Evolutionary conservation across 2,329 filamentous ascomycete genomes (phyloP).

Genomic region (Alternaria alternata): DNA sequence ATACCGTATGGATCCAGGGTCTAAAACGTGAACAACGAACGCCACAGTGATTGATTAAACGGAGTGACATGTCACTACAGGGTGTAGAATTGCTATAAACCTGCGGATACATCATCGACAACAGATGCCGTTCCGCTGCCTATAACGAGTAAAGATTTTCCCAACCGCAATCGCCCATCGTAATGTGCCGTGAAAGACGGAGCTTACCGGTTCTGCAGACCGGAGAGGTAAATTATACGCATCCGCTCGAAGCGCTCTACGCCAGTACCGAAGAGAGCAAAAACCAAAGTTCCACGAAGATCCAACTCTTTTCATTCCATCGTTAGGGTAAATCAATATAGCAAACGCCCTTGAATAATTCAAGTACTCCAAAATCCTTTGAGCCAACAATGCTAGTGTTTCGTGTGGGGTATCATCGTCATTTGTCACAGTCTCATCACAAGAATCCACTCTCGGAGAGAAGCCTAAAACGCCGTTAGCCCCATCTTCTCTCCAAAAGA

Average conservation of each 20-base stretch:
- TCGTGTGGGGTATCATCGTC: constrained; percentile 46
- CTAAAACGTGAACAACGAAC: too few species aligned
- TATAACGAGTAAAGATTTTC: neutral
- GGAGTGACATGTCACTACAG: neutral
- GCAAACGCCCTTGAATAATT: constrained; percentile 8
- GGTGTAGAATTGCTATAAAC: constrained; percentile 1
- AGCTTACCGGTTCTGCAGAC: neutral
- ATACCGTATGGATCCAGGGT: neutral
- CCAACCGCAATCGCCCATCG: constrained; percentile 1
- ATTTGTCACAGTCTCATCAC: constrained; percentile 45
- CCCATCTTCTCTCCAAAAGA: constrained; percentile 7
- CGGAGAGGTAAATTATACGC: neutral
- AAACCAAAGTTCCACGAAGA: neutral
- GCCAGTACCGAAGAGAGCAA: neutral
- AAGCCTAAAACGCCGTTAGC: constrained; percentile 51
- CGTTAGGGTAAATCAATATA: constrained; percentile 4
- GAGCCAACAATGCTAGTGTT: constrained; percentile 29
- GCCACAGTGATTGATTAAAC: neutral
- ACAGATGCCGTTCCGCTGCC: neutral
- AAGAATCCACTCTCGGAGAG: constrained; percentile 65
- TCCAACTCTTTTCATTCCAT: constrained; percentile 13
- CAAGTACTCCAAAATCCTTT: constrained; percentile 19
- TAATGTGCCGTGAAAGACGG: neutral
- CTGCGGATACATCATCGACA: neutral
- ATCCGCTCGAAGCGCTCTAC: constrained; percentile 3